Conservation (phyloP, 495 filamentous ascomycete species). For the Lichina pygmaea region DNA sequence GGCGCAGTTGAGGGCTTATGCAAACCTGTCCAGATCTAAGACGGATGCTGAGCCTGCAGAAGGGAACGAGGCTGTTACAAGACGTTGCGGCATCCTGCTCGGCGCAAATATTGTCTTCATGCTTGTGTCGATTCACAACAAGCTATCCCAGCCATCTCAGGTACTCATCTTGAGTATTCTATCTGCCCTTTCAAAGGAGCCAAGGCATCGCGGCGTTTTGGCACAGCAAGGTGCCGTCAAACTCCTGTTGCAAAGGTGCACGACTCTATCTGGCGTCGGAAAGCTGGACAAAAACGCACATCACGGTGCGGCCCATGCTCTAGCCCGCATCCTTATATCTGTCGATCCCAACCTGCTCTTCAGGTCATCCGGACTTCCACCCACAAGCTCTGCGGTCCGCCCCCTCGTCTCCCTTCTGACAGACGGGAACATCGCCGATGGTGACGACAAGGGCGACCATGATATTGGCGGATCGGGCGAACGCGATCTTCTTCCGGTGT, state of each 20-base stretch:
- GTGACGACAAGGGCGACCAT: neutral
- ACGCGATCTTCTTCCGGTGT: slow-evolving; percentile 63
- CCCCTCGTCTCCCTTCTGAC: slow-evolving; percentile 48
- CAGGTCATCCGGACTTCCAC: slow-evolving; percentile 40
- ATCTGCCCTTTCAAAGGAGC: slow-evolving; percentile 40
- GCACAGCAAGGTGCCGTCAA: slow-evolving; percentile 83
- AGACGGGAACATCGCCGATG: slow-evolving; percentile 25
- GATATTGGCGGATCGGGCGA: slow-evolving; percentile 12
- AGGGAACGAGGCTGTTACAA: slow-evolving; percentile 42
- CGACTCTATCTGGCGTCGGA: slow-evolving; percentile 23
- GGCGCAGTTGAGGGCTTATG: slow-evolving; percentile 72
- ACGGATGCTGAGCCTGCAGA: slow-evolving; percentile 36
- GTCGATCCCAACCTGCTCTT: slow-evolving; percentile 73
- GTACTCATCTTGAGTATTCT: slow-evolving; percentile 48
- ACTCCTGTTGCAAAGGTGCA: slow-evolving; percentile 41
- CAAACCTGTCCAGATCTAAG: slow-evolving; percentile 44
- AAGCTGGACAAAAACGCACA: slow-evolving; percentile 19
- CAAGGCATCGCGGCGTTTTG: slow-evolving; percentile 45
- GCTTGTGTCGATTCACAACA: slow-evolving; percentile 42
- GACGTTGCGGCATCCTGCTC: slow-evolving; percentile 51
- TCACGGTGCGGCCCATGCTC: slow-evolving; percentile 47
- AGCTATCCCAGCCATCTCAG: slow-evolving; percentile 33
- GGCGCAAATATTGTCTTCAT: slow-evolving; percentile 46
- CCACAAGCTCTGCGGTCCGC: slow-evolving; percentile 48
- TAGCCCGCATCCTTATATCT: slow-evolving; percentile 79